Evolutionary conservation across 208 protist species (phyloP), one percentile per base, ranked within the genome.

Genomic region (Trypanosoma avium): DNA sequence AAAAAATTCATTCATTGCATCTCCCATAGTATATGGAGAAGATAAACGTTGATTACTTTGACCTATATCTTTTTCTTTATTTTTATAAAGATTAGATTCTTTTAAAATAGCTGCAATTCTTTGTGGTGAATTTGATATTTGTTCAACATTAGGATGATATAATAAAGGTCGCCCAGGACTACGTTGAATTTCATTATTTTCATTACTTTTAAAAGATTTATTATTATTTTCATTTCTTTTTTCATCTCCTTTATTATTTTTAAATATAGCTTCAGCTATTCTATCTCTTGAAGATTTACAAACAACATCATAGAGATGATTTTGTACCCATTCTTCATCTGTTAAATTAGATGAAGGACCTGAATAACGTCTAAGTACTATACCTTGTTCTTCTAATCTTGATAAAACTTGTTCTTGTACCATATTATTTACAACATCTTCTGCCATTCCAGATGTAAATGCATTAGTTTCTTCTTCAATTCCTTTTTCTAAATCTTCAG

Each of bases 321-420:
- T 71, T 10, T 71, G 56, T 32, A 36, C 38, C 65, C 65, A 71
- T 32, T 71, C 30, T 27, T 63, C 48, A 59, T 71, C 65, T 35
- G 56, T 64, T 27, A 71, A 42, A 4, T 49, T 30, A 50, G 45
- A 59, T 8, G 57, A 49, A 13, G 12, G 52, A 15, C 52, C 57
- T 52, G 42, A 5, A 33, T 64, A 29, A 24, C 56, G 65, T 38
- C 64, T 35, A 32, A 64, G 55, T 15, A 50, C 36, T 3, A 71
- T 52, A 24, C 56, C 65, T 35, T 71, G 45, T 43, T 64, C 33
- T 13, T 40, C n/a, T 19, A 64, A 36, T 48, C 36, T 3, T 8
- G 63, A 46, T 52, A 49, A 60, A 8, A 71, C 57, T 3, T 35
- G 26, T 33, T 64, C 48, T 22, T 64, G 55, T 33, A 64, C 65